Evolutionary conservation across 225 moss, liverwort and hornwort species (phyloP), one percentile per base, ranked within the genome.

Genomic region (Polytrichum formosum): DNA sequence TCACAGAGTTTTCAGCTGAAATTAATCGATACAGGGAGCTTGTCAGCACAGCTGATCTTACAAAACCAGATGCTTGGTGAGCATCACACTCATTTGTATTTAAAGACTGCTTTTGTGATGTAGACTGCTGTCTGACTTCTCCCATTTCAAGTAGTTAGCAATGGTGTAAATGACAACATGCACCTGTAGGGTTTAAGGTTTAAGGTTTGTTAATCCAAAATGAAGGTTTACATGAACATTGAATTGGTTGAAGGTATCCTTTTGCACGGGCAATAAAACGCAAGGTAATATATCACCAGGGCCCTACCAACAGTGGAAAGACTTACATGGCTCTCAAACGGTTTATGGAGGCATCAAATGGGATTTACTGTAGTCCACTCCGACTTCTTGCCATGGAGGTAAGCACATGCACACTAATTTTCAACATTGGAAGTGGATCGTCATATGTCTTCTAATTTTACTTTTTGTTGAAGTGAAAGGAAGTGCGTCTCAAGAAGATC

Each of bases 311-410:
- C 59, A 98, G 98, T 73, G 98, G 98, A 54, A 98, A 98, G 78
- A 98, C 98, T 18, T 98, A 92, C 37, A 92, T 83, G 86, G 98
- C 98, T 35, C 81, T 98, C 53, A 78, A 86, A 76, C 86, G 91
- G 63, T 94, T 92, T 60, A 98, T 89, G 94, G 91, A 91, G 84
- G 89, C 94, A 22, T 46, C 82, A 1, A 87, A 90, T 76, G 98
- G 98, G 55, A 91, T 98, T n/a, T 98, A 98, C 70, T 98, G 98
- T 67, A 94, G 98, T 85, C 98, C 98, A 54, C 79, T 98, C 56
- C 88, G 98, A 53, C 91, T 98, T 53, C 88, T 98, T 67, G 98
- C 98, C 23, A 98, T 98, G 98, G 98, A 98, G 92, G 98, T 98
- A 21, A 81, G 83, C 53, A 56, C 56, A 56, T n/a, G 20, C 56